Base-by-base conservation (phyloP, 345 rosid genomes). In the Limnanthes douglasii region DNA sequence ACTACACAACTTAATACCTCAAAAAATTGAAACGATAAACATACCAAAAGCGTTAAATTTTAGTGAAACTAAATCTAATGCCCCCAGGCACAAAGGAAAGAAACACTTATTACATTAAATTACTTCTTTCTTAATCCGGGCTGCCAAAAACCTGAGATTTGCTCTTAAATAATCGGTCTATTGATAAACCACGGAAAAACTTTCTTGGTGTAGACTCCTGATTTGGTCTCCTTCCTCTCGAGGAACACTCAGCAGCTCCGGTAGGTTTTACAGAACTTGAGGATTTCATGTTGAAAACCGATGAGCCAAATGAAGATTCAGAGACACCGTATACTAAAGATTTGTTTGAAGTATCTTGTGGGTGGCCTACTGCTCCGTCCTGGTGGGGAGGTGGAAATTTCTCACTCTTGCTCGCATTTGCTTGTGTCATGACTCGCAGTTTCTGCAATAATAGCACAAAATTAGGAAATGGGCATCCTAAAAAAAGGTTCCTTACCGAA, bases 321-420 rank as follows among this genome's bases (percentile, higher is more conserved):
- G 59, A 13, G 6, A 41, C 45, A 18, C 60, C 64, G 51, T 66
- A 66, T 31, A 62, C 44, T 26, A 63, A 65, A 12, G 43, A 69
- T 53, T 65, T 75, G 19, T 36, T 54, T 31, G 74, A 62, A 11
- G 53, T 36, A 34, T 63, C 70, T 2, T 34, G 43, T 8, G 53
- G 63, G 23, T 75, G 65, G 29, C 90, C 86, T 18, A 77, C 72
- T 15, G 72, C 88, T 45, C 74, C 95, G 24, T 88, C 95, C 60
- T 71, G 83, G 60, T 82, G 97, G 1, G 95, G 93, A 51, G 95
- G 97, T 2, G 95, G 95, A 41, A 88, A 88, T 61, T 77, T 88
- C 76, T 79, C 95, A 23, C 97, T 88, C 64, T 70, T 88, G 70
- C 93, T 78, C 0, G 69, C 78, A 54, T 67, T 68, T 49, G 65